Conservation (phyloP, 257 asterid genomes). For the Echites panduratus region DNA sequence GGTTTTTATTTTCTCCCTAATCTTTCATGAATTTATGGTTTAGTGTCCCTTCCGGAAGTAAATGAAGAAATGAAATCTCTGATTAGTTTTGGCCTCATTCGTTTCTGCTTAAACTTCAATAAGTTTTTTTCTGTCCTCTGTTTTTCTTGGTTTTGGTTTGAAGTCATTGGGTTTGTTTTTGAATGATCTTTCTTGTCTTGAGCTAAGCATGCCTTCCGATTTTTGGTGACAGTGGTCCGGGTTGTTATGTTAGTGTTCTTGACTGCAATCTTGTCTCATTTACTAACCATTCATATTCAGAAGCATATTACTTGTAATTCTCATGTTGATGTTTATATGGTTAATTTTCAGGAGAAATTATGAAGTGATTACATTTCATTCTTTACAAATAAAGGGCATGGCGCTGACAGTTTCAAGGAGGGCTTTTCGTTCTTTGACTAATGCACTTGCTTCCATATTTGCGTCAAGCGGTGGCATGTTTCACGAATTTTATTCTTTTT, state of each 20-base stretch:
- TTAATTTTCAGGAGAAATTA: constrained; percentile 6
- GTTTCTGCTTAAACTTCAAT: neutral
- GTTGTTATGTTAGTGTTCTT: neutral
- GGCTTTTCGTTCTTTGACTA: constrained; percentile 22
- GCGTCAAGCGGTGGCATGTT: constrained; percentile 7
- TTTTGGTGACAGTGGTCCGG: neutral
- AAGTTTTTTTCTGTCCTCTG: neutral
- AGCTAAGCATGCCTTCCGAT: neutral
- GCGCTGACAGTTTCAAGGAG: constrained; percentile 21
- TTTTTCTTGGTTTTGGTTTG: neutral
- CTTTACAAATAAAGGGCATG: constrained; percentile 13
- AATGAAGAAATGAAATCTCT: neutral
- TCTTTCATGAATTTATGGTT: neutral
- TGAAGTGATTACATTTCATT: constrained; percentile 1
- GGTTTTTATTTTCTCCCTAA: too few relatives aligned
- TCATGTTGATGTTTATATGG: neutral
- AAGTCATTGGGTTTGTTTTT: neutral
- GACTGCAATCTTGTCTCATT: neutral
- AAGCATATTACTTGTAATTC: neutral
- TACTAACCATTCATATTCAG: neutral
- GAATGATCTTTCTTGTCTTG: neutral
- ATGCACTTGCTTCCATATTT: constrained; percentile 17
- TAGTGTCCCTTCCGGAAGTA: neutral
- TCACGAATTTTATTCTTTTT: neutral
- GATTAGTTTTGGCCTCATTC: neutral